Conservation (phyloP, 495 filamentous ascomycete genomes). For the Tricharina praecox region DNA sequence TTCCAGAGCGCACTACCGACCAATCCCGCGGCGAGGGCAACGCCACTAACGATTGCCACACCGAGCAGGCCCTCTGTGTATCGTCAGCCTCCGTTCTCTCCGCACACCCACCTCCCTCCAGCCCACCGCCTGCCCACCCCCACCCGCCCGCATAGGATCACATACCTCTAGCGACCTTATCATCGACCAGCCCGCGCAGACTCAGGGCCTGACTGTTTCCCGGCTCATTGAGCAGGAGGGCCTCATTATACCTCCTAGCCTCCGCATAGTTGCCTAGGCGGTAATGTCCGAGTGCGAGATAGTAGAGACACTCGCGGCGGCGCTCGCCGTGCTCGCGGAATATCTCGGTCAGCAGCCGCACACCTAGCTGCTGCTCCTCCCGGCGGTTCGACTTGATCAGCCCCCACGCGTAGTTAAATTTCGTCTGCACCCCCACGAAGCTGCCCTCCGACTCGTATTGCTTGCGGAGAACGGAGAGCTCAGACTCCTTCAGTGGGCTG, state of each 20-base stretch:
- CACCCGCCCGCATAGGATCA: background rate
- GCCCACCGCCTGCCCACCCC: background rate
- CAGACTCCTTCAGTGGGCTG: conserved; percentile 72
- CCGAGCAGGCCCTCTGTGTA: conserved; percentile 66
- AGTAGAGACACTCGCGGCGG: conserved; percentile 92
- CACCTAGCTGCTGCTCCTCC: conserved; percentile 81
- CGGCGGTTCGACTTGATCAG: conserved; percentile 80
- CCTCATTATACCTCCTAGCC: conserved; percentile 82
- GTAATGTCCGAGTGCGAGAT: conserved; percentile 90
- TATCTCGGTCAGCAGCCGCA: conserved; percentile 87
- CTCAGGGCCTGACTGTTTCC: conserved; percentile 76
- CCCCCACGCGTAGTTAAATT: conserved; percentile 99
- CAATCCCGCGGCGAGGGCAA: conserved; percentile 84
- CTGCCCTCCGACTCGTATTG: conserved; percentile 95
- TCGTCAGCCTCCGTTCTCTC: background rate
- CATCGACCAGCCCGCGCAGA: conserved; percentile 72
- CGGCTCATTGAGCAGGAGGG: conserved; percentile 74
- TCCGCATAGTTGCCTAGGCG: conserved; percentile 95
- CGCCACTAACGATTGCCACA: conserved; percentile 87
- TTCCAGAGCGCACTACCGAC: conserved; percentile 72
- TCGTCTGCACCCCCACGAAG: conserved; percentile 91
- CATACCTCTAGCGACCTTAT: conserved; percentile 61
- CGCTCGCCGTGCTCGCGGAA: conserved; percentile 83
- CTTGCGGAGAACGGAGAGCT: conserved; percentile 74
- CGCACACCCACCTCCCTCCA: background rate